Base-by-base conservation (phyloP, 75 land plant genomes). In the Pinus tabuliformis region DNA sequence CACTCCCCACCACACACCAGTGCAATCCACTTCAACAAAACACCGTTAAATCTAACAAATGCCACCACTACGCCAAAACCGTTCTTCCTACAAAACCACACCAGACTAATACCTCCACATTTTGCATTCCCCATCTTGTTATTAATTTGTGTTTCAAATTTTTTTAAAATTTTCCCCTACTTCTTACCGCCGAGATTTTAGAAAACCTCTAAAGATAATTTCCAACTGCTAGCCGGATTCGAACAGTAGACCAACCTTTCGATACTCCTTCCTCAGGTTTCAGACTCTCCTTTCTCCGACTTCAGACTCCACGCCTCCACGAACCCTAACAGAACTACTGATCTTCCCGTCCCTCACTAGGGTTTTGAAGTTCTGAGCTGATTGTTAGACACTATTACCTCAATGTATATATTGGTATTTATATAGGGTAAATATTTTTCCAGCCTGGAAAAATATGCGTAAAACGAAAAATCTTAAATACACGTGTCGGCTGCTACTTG, bases 191-290 rank as follows among this genome's bases (percentile, higher is more conserved):
- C 54, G 9, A 49, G 54, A 49, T 49, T 49, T 49, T 49, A 49
- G 54, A 49, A 49, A 49, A 8, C 54, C 54, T 11, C 54, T 49
- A 49, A 49, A 1, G 54, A 49, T 7, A 45, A 49, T 49, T 49
- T 49, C 11, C 54, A 9, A 3, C 12, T 49, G 54, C n/a, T 68
- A 68, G 22, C 49, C 22, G 52, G 71, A 68, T 68, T 68, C 49
- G 52, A 68, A 68, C 52, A 68, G 71, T 68, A 68, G 71, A 68
- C 71, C 71, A 64, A 64, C 68, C 68, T 64, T 33, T 36, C 17
- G 17, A 30, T 63, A 15, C 66, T 62, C 6, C 4, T 22, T 9
- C 66, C 30, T 28, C 33, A 3, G 17, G 6, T 21, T 18, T 26
- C 26, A 26, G 26, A 26, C 26, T 26, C 26, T 26, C 26, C 26